Conservation (phyloP, 345 rosid species). For the sweet orange (Citrus sinensis) region DVS_A1.0 CM039166.1:23498001-23498500, state of each 20-base stretch:
- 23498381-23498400: no score
- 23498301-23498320: no score
- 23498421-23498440: background rate
- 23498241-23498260: background rate
- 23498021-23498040: no score
- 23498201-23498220: background rate
- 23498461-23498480: background rate
- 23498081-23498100: no score
- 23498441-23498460: background rate
- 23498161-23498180: background rate
- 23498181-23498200: background rate
- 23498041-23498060: no score
- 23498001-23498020: no score
- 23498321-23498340: no score
- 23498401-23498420: no score
- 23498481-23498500: constrained; percentile 27
- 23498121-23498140: background rate
- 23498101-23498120: no score
- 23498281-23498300: background rate
- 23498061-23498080: no score
- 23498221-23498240: background rate
- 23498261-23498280: background rate
- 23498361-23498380: no score
- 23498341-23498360: no score
- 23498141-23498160: background rate